These are phyloP conservation scores for Agrostemma githago DNA, from an alignment of 148 eudicot species.

Conservation along the genomic window DNA sequence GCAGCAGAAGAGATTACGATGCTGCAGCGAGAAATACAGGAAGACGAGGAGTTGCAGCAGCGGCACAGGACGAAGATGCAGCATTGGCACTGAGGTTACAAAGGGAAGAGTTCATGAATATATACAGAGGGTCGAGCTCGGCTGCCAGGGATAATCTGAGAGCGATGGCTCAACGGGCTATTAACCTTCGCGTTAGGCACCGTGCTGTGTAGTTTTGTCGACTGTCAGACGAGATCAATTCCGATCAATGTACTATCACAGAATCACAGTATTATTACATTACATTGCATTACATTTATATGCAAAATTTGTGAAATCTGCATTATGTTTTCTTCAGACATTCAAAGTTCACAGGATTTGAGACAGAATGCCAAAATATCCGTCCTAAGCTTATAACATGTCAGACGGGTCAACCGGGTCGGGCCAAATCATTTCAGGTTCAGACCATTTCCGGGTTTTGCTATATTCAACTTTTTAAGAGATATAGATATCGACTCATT, in stretches of 20 bases:
- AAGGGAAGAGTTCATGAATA: slow-evolving; percentile 68
- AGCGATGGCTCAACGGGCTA: slow-evolving; percentile 69
- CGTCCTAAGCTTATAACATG: no score
- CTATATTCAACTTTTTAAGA: no score
- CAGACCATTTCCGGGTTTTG: no score
- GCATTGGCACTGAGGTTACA: slow-evolving; percentile 40
- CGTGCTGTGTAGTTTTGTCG: slow-evolving; percentile 1
- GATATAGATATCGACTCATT: no score
- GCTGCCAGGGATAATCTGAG: slow-evolving; percentile 74
- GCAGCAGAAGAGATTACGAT: slow-evolving; percentile 23
- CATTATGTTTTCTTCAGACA: no score
- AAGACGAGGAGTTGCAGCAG: slow-evolving; percentile 26
- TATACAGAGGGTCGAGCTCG: slow-evolving; percentile 38
- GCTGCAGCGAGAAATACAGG: neutral
- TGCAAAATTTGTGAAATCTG: no score
- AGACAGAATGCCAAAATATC: no score
- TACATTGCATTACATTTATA: no score
- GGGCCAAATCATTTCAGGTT: no score
- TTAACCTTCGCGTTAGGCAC: slow-evolving; percentile 37
- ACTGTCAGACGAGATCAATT: neutral
- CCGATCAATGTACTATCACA: neutral
- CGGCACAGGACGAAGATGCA: slow-evolving; percentile 65
- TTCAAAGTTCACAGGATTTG: no score
- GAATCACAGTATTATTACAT: no score
- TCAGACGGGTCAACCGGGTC: no score